Evolutionary conservation across 345 rosid genomes (phyloP), one percentile per base, ranked within the genome.

Genomic region (Dipteronia sinensis): DNA sequence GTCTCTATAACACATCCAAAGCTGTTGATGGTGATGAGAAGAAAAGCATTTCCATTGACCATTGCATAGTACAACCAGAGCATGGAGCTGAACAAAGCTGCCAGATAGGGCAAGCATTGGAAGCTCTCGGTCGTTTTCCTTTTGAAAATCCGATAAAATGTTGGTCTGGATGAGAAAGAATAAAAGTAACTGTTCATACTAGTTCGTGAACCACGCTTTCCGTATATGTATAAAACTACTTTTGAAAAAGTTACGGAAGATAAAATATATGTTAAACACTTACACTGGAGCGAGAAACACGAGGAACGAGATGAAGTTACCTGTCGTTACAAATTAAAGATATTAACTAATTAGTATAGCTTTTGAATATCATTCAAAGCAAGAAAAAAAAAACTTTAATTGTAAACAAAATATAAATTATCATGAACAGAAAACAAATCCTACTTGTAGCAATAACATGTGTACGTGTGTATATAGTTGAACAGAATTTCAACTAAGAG

Each of bases 261-360:
- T 9, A 11, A 46, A 46, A 15, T 63, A 53, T 27, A 27, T 27
- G 0, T 3, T 7, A 69, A 11, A 17, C 49, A 89, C 98, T 91
- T 85, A 97, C 99, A 85, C 63, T 31, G 99, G 99, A 76, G 97
- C 94, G 42, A 97, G 86, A 83, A 72, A 94, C 47, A 96, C 98
- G 47, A 88, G 67, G 79, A 89, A 47, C 8, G 98, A 97, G 73
- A 97, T 84, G 22, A 77, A 59, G 81, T 97, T 97, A 38, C 99
- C 99, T 97, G 84, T 31, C 42, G 79, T 66, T 71, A 63, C 47
- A 29, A 11, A 29, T 68, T 10, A 38, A 61, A 12, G 17, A 69
- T 16, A 53, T 49, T 19, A 65, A 40, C 3, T 4, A 23, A 55
- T 67, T 13, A 17, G 16, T 29, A 19, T 34, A 17, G 2, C 27